A percentile compares a stretch with the other conserved stretches of the same genome.
Conservation (phyloP, 2,329 filamentous ascomycete genomes). For the Metarhizium album region DNA sequence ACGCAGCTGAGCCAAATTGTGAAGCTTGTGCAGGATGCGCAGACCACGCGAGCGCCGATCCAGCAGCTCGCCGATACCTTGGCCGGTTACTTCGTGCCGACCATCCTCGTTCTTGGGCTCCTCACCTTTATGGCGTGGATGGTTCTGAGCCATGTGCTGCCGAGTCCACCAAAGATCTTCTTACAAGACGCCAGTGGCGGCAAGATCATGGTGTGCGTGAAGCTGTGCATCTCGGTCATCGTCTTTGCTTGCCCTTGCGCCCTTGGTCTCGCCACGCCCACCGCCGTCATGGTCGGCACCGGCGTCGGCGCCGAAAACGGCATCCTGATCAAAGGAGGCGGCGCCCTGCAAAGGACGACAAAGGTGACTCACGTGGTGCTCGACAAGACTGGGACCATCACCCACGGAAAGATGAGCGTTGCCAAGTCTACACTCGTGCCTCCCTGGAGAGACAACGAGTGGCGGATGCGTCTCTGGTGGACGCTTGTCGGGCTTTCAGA, state of each 20-base stretch:
- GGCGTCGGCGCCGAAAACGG: constrained; percentile 90
- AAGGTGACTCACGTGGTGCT: constrained; percentile 84
- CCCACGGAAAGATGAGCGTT: constrained; percentile 90
- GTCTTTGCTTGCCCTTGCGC: constrained; percentile 97
- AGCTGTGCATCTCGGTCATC: constrained; percentile 96
- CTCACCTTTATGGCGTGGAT: constrained; percentile 88
- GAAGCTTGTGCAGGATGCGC: constrained; percentile 93
- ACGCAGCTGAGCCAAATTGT: constrained; percentile 98
- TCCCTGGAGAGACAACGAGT: constrained; percentile 58
- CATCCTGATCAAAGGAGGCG: constrained; percentile 95
- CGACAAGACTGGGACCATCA: constrained; percentile 94
- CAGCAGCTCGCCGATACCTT: constrained; percentile 85
- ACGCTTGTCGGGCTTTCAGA: constrained; percentile 90
- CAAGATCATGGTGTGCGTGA: constrained; percentile 90
- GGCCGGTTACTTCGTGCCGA: constrained; percentile 87
- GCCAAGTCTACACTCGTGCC: constrained; percentile 57
- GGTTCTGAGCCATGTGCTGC: constrained; percentile 77
- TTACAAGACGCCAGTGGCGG: constrained; percentile 70
- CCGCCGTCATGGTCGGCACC: constrained; percentile 98
- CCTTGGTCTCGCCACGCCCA: constrained; percentile 89
- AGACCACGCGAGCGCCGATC: constrained; percentile 88
- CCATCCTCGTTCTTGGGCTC: constrained; percentile 74
- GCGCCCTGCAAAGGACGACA: constrained; percentile 80
- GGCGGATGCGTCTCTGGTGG: constrained; percentile 78
- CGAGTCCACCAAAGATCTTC: constrained; percentile 83